Base-by-base conservation (phyloP, 1,139 yeast species). In the Cylindricascospora bacillispora region DNA sequence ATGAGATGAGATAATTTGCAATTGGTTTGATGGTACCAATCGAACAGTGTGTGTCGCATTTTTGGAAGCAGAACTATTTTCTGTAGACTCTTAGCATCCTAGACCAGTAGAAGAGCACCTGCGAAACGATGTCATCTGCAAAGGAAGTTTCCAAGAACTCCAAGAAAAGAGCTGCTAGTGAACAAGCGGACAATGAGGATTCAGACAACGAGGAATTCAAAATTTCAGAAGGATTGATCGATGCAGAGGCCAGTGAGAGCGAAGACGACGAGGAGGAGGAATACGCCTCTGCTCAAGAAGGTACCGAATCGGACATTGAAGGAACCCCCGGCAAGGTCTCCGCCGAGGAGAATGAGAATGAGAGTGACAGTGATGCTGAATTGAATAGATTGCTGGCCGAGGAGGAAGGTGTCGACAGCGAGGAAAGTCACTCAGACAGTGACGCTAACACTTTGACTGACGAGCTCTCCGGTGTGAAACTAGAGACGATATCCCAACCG, bases 341-440 rank as follows among this genome's bases (percentile, higher is more conserved):
- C 15, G 53, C 48, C 6, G 54, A 48, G 22, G 56, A 47, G 19
- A 55, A 41, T 3, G 59, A 53, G 6, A 60, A 55, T n/a, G 60
- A 53, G 14, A 63, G 56, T 21, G 78, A 72, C 38, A 70, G 75
- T 2, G 83, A 75, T 41, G 74, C 65, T 4, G 83, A 75, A 45
- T 60, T 74, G 36, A 73, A 75, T 44, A 56, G 58, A 29, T 59
- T 76, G 20, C 47, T 77, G 22, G 80, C 71, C 3, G 72, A 66
- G 40, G 66, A 62, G 35, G 66, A 53, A 33, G 57, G 45, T 13
- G 57, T 42, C 4, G 57, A 39, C 2, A 56, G 50, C 21, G 54
- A 41, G 10, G 21, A 18, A 18, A 18, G 10, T 18, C 9, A 18
- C 7, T 54, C 44, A 14, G 61, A 51, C 3, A 54, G 48, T 27